Base-by-base conservation (phyloP, 768 basidiomycete genomes). In the Lentinula sp. region DNA sequence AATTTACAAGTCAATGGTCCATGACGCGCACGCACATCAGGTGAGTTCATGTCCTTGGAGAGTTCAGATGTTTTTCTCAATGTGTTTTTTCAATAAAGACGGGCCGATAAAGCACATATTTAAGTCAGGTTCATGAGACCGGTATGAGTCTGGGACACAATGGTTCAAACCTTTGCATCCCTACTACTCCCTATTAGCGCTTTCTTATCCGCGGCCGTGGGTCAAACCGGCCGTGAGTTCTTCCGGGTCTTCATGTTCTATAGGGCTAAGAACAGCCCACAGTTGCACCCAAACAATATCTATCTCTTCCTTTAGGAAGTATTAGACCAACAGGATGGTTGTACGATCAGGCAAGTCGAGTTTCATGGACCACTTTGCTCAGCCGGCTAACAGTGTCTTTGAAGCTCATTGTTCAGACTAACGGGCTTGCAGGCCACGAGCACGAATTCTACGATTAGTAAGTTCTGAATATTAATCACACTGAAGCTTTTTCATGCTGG, bases 251-350 rank as follows among this genome's bases (percentile, higher is more conserved):
- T 1, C 8, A 0, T 36, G 6, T 28, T 18, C 0, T 36, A n/a
- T n/a, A 28, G 12, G n/a, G 12, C 36, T 20, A 39, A 55, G 6
- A 37, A n/a, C n/a, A 7, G 18, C 6, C 13, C 1, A 9, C 15
- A 79, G 78, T 79, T 60, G 76, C 76, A n/a, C 75, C 78, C 1
- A 78, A 76, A 68, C 75, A 75, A 64, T 79, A 68, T 63, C 65
- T 76, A 9, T 72, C 74, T n/a, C 57, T 79, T 15, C 77, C 77
- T 4, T 68, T 79, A 13, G 77, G 77, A n/a, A 66, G 68, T 41
- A 66, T 79, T 9, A 69, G 67, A 59, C 76, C 78, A 7, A 62
- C 75, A 1, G 78, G 78, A 65, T 79, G 78, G 78, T 66, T 79
- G 18, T 68, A 72, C 66, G 75, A 78, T 63, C 78, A 79, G 63